Evolutionary conservation across 2,329 filamentous ascomycete genomes (phyloP), one percentile per base, ranked within the genome.

Genomic region (Alternaria solani): DNA sequence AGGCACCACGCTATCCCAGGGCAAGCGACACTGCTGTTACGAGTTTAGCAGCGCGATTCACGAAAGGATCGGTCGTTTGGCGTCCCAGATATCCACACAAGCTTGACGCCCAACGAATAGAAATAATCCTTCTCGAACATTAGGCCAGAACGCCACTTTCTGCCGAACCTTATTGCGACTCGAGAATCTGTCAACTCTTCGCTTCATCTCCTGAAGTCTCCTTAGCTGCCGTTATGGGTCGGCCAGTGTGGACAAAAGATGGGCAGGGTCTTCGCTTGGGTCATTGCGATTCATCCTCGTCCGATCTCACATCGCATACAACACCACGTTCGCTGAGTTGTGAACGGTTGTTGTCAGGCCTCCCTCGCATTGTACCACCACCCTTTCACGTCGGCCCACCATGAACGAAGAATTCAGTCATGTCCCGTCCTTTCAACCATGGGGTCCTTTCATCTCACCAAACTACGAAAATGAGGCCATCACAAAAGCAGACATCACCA

Each of bases 401-500:
- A 72, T 71, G 68, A 61, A 48, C 42, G 16, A 61, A 36, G 70
- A 73, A 44, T 73, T 61, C 32, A 53, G 44, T n/a, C 39, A 59
- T 20, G 55, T 58, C 20, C 64, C 66, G 5, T 64, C 59, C 14
- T 73, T 71, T 55, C 49, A 62, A 42, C 64, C 70, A 16, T 71
- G 66, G 70, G 72, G 72, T 3, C 72, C 72, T 30, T 51, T 72
- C 43, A 70, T 74, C 44, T 71, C 68, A 2, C 61, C 55, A 9
- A 41, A 48, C 4, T 78, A 71, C 48, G 36, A 59, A 11, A 65
- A 66, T 16, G 68, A 77, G 46, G n/a, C 59, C 16, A 77, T 78
- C 42, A 75, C 70, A 2, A 53, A 54, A n/a, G 28, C 64, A 46
- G 75, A 78, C 41, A 69, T 78, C 48, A 68, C 70, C 39, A 71